Evolutionary conservation across 176 grass and related monocot species (phyloP).

Genomic region (Thinopyrum elongatum): DNA sequence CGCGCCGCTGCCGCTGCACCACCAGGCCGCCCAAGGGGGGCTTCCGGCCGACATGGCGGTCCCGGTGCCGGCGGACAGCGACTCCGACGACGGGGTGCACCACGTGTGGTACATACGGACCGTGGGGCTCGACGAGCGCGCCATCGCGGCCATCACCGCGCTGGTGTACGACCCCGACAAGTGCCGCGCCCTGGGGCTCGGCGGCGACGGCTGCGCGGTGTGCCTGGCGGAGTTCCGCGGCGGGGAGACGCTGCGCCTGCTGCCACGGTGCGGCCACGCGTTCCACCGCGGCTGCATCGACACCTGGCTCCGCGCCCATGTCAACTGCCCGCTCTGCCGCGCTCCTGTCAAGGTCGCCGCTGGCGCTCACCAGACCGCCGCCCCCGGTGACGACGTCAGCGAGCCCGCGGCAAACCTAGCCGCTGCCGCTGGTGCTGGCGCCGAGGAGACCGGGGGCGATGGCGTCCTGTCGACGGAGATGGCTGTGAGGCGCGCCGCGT

Average conservation of each 20-base stretch:
- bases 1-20: background rate
- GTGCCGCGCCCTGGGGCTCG: background rate
- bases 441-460: background rate
- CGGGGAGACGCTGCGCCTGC: constrained; percentile 78
- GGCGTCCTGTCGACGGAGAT: background rate
- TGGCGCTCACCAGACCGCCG: background rate
- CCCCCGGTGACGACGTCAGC: background rate
- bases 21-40: background rate
- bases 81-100: constrained; percentile 35
- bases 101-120: constrained; percentile 86
- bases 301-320: constrained; percentile 73
- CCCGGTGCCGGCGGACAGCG: background rate
- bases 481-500: constrained; percentile 27
- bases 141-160: constrained; percentile 66
- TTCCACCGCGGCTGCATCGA: constrained; percentile 90
- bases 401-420: background rate
- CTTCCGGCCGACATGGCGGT: background rate
- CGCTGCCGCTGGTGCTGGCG: background rate
- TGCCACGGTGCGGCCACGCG: constrained; percentile 71
- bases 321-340: constrained; percentile 87
- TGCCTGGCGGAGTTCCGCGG: constrained; percentile 81
- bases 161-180: constrained; percentile 63
- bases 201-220: constrained; percentile 52
- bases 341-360: constrained; percentile 47
- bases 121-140: constrained; percentile 79